These are phyloP conservation scores for Myochromella boudieri DNA, from an alignment of 768 basidiomycete species.

Conservation along the genomic window DNA sequence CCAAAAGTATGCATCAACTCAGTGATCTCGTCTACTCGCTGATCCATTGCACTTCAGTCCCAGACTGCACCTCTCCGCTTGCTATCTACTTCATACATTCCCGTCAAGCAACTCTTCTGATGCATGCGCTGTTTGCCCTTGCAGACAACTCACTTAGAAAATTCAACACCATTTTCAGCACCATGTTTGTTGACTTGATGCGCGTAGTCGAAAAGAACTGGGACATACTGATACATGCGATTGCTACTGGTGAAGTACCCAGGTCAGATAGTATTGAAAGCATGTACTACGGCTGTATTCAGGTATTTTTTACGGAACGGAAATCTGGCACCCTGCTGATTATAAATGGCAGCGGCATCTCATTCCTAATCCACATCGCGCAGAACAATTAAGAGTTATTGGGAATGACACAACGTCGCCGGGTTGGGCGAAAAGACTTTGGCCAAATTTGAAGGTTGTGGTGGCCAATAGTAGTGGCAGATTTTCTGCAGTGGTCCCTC, in stretches of 20 bases:
- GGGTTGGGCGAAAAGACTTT: conserved; percentile 9
- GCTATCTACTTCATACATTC: conserved; percentile 7
- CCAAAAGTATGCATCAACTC: background rate
- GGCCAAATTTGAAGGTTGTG: conserved; percentile 7
- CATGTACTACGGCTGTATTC: background rate
- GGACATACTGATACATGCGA: conserved; percentile 8
- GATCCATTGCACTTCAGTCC: background rate
- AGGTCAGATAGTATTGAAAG: conserved; percentile 4
- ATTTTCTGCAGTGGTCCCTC: conserved; percentile 6
- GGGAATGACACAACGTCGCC: background rate
- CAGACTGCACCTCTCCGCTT: conserved; percentile 5
- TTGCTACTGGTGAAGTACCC: conserved; percentile 3
- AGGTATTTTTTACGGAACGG: no score
- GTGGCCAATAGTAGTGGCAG: conserved; percentile 6
- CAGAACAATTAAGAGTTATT: conserved; percentile 4
- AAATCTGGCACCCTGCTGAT: no score
- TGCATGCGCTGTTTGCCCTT: conserved; percentile 11
- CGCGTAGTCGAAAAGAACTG: conserved; percentile 9
- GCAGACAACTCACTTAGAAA: conserved; percentile 2
- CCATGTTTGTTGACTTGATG: conserved; percentile 7
- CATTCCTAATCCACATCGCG: conserved; percentile 6
- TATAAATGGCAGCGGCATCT: background rate
- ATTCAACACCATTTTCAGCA: conserved; percentile 9
- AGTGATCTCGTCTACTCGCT: background rate
- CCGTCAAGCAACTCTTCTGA: conserved; percentile 5